Base-by-base conservation (phyloP, 768 basidiomycete genomes). In the Lenzites betulinus region DNA sequence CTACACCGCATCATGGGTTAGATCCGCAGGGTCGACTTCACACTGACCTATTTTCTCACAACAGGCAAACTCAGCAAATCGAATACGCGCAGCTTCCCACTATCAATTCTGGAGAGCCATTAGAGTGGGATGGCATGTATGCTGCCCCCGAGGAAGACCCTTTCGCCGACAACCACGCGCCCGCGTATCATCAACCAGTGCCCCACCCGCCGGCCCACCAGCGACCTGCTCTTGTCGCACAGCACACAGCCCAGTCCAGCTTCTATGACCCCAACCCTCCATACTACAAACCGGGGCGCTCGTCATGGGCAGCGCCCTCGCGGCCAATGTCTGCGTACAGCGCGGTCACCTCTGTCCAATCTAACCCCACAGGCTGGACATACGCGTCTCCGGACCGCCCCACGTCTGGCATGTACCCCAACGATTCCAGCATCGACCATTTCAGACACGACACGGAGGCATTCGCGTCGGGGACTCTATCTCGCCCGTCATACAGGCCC, bases 381-480 rank as follows among this genome's bases (percentile, higher is more conserved):
- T 50, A 64, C 55, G 22, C 52, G 50, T 25, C 51, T 26, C 62
- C 59, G 46, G 52, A 62, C 33, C 39, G 63, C 44, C 51, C 62
- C 36, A 26, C 61, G 33, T 51, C 59, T 1, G 54, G 49, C 20
- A 62, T 64, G 35, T 60, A 63, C 15, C 50, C 52, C 28, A 33
- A 55, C 7, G 73, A 18, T 64, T 73, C 50, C 66, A 76, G 51
- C 73, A 78, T 85, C 15, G 85, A 86, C 65, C 85, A 87, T 69
- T 88, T 87, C 69, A 77, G 78, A 43, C 79, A 85, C 51, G 87
- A 89, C 66, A 75, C 83, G 0, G 88, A 89, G 66, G 88, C 86
- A 2, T 91, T 87, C 64, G 79, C 89, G 9, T 87, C 88, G 0
- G 88, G 86, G 7, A 79, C 79, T 56, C 75, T 79, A 64, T 75